phyloP scores from a whole-genome alignment of 495 filamentous ascomycete species.

The Glarea lozoyensis region DNA sequence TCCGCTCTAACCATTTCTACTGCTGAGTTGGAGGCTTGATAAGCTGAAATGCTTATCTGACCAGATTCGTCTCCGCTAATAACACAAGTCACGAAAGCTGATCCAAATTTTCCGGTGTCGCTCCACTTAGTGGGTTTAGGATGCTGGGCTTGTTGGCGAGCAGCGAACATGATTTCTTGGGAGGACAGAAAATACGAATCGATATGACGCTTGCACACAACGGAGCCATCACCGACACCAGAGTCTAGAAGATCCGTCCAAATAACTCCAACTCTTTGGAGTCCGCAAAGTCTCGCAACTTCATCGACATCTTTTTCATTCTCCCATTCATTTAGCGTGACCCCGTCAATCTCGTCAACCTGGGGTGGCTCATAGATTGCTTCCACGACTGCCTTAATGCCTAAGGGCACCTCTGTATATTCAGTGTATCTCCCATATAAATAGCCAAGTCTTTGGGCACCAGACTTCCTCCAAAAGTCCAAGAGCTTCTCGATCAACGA shows the following conservation, averaged over 20 bases:
- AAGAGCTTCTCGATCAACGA: slow-evolving; percentile 78
- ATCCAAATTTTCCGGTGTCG: slow-evolving; percentile 87
- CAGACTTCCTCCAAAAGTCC: slow-evolving; percentile 80
- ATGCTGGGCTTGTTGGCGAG: slow-evolving; percentile 75
- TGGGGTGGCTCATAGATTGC: slow-evolving; percentile 97
- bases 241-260: slow-evolving; percentile 90
- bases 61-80: slow-evolving; percentile 86
- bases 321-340: slow-evolving; percentile 80
- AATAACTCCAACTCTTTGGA: slow-evolving; percentile 88
- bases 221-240: slow-evolving; percentile 67
- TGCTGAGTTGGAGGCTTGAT: slow-evolving; percentile 88
- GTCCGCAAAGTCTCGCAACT: slow-evolving; percentile 73
- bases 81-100: slow-evolving; percentile 94
- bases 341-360: slow-evolving; percentile 79
- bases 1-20: slow-evolving; percentile 96
- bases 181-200: slow-evolving; percentile 90
- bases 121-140: slow-evolving; percentile 96
- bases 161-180: slow-evolving; percentile 82
- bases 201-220: slow-evolving; percentile 91
- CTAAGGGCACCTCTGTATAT: slow-evolving; percentile 86
- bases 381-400: slow-evolving; percentile 93
- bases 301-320: slow-evolving; percentile 77
- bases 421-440: slow-evolving; percentile 87
- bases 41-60: slow-evolving; percentile 79
- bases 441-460: slow-evolving; percentile 74